phyloP scores from a whole-genome alignment of 2,329 filamentous ascomycete species.

The Calonectria pseudoreteaudii region DNA sequence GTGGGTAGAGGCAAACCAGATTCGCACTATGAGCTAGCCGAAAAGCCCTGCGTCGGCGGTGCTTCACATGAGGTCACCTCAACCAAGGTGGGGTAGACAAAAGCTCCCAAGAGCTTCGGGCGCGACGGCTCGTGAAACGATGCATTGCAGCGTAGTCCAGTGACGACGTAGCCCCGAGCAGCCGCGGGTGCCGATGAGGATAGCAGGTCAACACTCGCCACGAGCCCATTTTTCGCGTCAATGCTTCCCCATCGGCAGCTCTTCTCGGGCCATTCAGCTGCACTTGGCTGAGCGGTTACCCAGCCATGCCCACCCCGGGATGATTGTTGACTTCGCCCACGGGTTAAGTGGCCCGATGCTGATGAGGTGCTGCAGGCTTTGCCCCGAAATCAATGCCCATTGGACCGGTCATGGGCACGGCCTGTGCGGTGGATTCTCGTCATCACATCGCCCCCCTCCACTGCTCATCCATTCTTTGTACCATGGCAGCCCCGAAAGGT shows the following conservation, averaged over 20 bases:
- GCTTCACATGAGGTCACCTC: constrained; percentile 43
- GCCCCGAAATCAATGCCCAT: constrained; percentile 39
- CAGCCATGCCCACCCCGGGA: constrained; percentile 34
- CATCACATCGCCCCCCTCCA: constrained; percentile 41
- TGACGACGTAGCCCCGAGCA: constrained; percentile 15
- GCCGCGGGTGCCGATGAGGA: constrained; percentile 33
- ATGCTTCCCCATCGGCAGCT: constrained; percentile 33
- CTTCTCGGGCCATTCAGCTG: constrained; percentile 36
- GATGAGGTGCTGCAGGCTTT: constrained; percentile 43
- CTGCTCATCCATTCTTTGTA: constrained; percentile 37
- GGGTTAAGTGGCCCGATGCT: constrained; percentile 39
- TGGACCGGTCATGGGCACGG: constrained; percentile 40
- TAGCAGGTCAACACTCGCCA: constrained; percentile 20
- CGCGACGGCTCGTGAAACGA: constrained; percentile 4
- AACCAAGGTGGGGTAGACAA: constrained; percentile 24
- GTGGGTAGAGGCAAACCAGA: constrained; percentile 36
- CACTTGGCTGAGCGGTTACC: constrained; percentile 27
- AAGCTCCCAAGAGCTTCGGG: constrained; percentile 23
- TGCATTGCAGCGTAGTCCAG: background rate
- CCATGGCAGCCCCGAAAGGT: constrained; percentile 32
- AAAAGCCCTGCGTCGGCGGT: constrained; percentile 28
- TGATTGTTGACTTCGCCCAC: constrained; percentile 24
- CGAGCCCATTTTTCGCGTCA: constrained; percentile 27
- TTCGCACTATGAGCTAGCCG: constrained; percentile 8
- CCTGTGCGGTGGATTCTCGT: constrained; percentile 40